These are phyloP conservation scores for Dactylorhiza incarnata DNA, from an alignment of 106 monocot genomes.

Conservation along the genomic window DNA sequence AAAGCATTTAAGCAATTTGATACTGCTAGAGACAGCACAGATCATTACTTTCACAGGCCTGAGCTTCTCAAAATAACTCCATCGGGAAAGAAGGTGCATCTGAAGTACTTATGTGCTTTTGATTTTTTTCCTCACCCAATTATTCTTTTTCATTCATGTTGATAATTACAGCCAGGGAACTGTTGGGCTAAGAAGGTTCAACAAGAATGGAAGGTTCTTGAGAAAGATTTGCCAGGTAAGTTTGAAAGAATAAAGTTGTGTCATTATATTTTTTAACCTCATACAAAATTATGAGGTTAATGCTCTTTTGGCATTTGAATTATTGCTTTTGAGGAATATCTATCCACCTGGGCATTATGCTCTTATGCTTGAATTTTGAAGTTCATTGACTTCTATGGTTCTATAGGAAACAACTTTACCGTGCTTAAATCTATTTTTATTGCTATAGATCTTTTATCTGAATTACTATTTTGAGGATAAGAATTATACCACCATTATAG, in stretches of 20 bases:
- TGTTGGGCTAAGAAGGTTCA: slow-evolving; percentile 51
- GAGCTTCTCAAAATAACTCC: slow-evolving; percentile 1
- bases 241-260: neutral
- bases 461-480: neutral
- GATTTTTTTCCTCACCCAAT: neutral
- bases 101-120: neutral
- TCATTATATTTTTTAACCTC: neutral
- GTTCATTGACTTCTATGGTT: neutral
- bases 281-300: neutral
- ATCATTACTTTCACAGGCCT: slow-evolving; percentile 42
- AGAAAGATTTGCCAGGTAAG: slow-evolving; percentile 42
- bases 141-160: neutral
- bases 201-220: slow-evolving; percentile 63
- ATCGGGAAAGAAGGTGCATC: slow-evolving; percentile 28
- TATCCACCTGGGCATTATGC: neutral
- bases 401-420: neutral
- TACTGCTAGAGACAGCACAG: slow-evolving; percentile 41
- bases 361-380: neutral
- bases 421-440: neutral
- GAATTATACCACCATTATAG: neutral
- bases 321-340: neutral
- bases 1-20: slow-evolving; percentile 70
- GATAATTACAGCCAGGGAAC: neutral
- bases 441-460: neutral
- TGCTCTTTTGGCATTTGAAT: neutral